These are phyloP conservation scores for Cyberlindnera mrakii DNA, from an alignment of 805 yeast species.

Conservation along the genomic window DNA sequence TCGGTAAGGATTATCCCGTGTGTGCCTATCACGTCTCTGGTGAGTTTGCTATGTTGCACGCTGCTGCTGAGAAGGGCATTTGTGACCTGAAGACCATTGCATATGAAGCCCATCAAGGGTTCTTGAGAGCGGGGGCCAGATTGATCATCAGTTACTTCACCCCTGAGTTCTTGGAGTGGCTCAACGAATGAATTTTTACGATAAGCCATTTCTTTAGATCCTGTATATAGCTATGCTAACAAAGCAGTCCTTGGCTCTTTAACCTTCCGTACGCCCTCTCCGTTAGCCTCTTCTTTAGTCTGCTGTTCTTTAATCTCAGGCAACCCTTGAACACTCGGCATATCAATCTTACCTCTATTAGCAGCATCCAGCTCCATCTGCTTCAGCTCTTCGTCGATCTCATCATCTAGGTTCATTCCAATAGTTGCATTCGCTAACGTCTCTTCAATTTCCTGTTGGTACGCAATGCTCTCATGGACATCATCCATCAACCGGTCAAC, in stretches of 20 bases:
- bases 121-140: conserved; percentile 93
- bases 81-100: conserved; percentile 74
- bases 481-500: conserved; percentile 84
- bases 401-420: conserved; percentile 40
- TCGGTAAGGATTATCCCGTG: conserved; percentile 80
- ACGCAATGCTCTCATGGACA: conserved; percentile 70
- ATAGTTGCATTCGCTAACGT: conserved; percentile 34
- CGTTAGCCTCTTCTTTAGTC: conserved; percentile 8
- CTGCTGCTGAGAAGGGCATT: conserved; percentile 94
- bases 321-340: conserved; percentile 18
- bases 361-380: conserved; percentile 31
- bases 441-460: conserved; percentile 69
- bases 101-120: conserved; percentile 86
- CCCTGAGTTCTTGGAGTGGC: conserved; percentile 94
- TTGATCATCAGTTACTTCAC: conserved; percentile 88
- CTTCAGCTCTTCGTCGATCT: conserved; percentile 60
- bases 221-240: conserved; percentile 9
- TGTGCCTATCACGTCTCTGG: conserved; percentile 97
- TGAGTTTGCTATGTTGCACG: conserved; percentile 96
- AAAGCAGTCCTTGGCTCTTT: conserved; percentile 16
- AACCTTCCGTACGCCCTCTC: conserved; percentile 10
- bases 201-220: not conserved
- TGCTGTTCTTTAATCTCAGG: conserved; percentile 12
- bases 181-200: conserved; percentile 31
- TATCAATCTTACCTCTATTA: not conserved